phyloP scores from a whole-genome alignment of 2,329 filamentous ascomycete genomes.

The Neonectria ditissima region DNA sequence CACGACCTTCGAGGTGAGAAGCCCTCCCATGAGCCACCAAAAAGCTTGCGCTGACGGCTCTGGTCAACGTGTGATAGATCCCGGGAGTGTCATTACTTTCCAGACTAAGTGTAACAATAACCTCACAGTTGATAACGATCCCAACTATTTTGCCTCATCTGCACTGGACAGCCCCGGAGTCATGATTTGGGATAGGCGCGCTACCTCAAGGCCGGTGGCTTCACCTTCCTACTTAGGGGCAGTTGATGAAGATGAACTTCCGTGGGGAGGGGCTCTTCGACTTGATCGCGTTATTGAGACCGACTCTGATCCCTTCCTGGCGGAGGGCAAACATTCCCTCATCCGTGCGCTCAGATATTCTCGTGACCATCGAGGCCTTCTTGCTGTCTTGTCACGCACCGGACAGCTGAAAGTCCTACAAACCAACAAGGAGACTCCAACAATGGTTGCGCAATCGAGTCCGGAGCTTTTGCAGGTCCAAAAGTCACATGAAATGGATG shows the following conservation, averaged over 20 bases:
- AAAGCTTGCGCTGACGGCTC: not conserved
- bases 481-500: slow-evolving; percentile 72
- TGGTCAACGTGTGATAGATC: slow-evolving; percentile 49
- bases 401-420: slow-evolving; percentile 73
- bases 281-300: slow-evolving; percentile 69
- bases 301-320: slow-evolving; percentile 61
- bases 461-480: slow-evolving; percentile 71
- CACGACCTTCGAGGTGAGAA: slow-evolving; percentile 80
- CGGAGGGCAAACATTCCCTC: slow-evolving; percentile 69
- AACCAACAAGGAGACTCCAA: slow-evolving; percentile 65
- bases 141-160: slow-evolving; percentile 87
- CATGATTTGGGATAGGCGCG: slow-evolving; percentile 82
- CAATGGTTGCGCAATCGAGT: slow-evolving; percentile 57
- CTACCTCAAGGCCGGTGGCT: slow-evolving; percentile 63
- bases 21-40: not conserved
- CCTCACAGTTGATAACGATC: slow-evolving; percentile 83
- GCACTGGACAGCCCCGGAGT: slow-evolving; percentile 79
- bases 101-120: slow-evolving; percentile 77
- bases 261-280: slow-evolving; percentile 72
- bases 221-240: slow-evolving; percentile 68
- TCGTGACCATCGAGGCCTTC: slow-evolving; percentile 69
- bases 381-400: slow-evolving; percentile 71
- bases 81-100: slow-evolving; percentile 67
- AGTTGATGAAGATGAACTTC: slow-evolving; percentile 69
- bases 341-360: slow-evolving; percentile 73